Base-by-base conservation (phyloP, 257 asterid species). In the Fraxinus americana region DNA sequence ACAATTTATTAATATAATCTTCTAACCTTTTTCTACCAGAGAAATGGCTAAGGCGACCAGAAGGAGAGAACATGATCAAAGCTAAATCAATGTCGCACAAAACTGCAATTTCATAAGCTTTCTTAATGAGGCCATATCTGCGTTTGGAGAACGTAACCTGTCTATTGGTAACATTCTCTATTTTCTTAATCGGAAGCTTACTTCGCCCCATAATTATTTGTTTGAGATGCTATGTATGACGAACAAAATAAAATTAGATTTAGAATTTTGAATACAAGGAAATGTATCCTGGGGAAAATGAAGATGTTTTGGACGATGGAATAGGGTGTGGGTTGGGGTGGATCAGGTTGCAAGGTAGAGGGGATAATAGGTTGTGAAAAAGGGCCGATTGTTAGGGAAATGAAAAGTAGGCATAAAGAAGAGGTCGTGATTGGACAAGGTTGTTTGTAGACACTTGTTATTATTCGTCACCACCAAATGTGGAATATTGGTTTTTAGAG, bases 91-190 rank as follows among this genome's bases (percentile, higher is more conserved):
- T 92, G 30, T 90, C 97, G 23, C 97, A 90, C 4, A 92, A 43
- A 30, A 92, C 89, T 0, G 97, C 92, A 2, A 92, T 88, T 75
- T 92, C 97, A 29, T 92, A 92, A 52, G 97, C 97, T 68, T 92
- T 92, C 61, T 92, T 92, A 0, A 92, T 90, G 78, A 92, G 87
- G 1, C 97, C 97, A 79, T 90, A 90, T 80, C 97, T 86, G 4
- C 97, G 91, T 84, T 92, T 92, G n/a, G 97, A 92, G 83, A 90
- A 92, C 0, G 97, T 92, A 39, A 90, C 97, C 72, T 92, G 97
- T 35, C 91, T 84, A 43, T 90, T 92, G 0, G 94, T 92, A 25
- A 90, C 90, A 82, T 92, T 90, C 52, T 90, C 94, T 21, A 92
- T 92, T 87, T 88, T 92, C 88, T 90, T 88, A 59, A 92, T 92